Base-by-base conservation (phyloP, 306 rosid genomes). In the Arachis stenosperma region DNA sequence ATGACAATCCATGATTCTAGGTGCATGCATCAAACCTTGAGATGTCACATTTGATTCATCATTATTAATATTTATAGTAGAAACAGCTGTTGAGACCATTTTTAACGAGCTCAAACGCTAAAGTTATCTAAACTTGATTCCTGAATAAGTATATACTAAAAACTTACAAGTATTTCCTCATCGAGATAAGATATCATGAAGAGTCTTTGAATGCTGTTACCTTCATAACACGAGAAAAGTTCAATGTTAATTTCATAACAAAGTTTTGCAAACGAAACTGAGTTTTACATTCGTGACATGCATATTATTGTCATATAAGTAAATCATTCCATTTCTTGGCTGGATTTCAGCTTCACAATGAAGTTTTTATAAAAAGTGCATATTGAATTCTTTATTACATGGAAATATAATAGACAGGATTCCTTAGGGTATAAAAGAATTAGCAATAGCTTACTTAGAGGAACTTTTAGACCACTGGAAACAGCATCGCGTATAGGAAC, bases 131-230 rank as follows among this genome's bases (percentile, higher is more conserved):
- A 70, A 75, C 39, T 42, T 48, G 13, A 67, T 72, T 50, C 7
- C 64, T 42, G 65, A 64, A 29, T 61, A 59, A 37, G 52, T 75
- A 30, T 55, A 51, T 53, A 30, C 13, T 30, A 47, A 33, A 66
- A 72, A 84, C 99, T 85, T 87, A 95, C 99, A 57, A 95, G 90
- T 84, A 95, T 95, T 81, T 91, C 98, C 44, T 81, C 88, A 70
- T 91, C 99, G 58, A 95, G 98, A 83, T 95, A 95, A 75, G 99
- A 95, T 80, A 95, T 90, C 99, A 95, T 88, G 87, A 88, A 86
- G 67, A 90, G 87, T 74, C 99, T 91, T 78, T 83, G 89, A 50
- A 71, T 88, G 71, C 87, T 75, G 67, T 96, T 98, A 88, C 84
- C 99, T 95, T 84, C 89, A 82, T 11, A 60, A 56, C 54, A 55